Evolutionary conservation across 148 eudicot species (phyloP).

Genomic region (Bassia scoparia): DNA sequence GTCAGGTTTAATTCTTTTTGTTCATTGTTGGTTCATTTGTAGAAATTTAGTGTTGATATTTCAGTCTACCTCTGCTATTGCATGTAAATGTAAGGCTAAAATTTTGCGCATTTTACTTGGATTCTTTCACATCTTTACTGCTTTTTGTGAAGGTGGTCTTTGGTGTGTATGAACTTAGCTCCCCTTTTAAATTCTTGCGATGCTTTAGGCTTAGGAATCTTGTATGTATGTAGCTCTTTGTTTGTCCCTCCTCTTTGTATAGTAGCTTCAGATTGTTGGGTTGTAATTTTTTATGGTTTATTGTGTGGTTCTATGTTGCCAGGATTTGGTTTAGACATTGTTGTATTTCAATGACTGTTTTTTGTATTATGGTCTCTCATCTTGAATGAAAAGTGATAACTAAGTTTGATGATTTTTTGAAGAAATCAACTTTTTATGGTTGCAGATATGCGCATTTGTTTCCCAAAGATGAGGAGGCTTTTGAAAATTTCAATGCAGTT

Average conservation of each 20-base stretch:
- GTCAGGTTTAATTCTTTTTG: too few species aligned
- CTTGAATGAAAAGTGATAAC: background rate
- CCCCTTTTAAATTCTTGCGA: too few species aligned
- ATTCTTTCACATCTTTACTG: background rate
- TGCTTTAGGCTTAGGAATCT: too few species aligned
- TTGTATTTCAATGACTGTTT: background rate
- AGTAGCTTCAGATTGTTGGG: background rate
- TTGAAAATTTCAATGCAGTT: conserved; percentile 62
- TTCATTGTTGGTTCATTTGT: background rate
- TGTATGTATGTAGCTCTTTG: background rate
- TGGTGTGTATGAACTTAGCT: background rate
- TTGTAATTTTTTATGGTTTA: background rate
- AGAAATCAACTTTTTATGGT: conserved; percentile 6
- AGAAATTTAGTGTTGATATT: background rate
- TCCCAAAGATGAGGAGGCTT: conserved; percentile 88
- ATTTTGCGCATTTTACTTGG: background rate
- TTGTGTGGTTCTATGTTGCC: background rate
- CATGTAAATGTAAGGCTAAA: background rate
- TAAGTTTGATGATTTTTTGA: background rate
- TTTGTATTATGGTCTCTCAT: background rate
- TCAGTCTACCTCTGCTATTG: background rate
- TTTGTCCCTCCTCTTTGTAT: background rate
- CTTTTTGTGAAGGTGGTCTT: background rate
- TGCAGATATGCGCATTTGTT: conserved; percentile 87
- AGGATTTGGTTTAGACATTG: background rate